phyloP scores from a whole-genome alignment of 257 asterid genomes.

The Salvia rosmarinus region DNA sequence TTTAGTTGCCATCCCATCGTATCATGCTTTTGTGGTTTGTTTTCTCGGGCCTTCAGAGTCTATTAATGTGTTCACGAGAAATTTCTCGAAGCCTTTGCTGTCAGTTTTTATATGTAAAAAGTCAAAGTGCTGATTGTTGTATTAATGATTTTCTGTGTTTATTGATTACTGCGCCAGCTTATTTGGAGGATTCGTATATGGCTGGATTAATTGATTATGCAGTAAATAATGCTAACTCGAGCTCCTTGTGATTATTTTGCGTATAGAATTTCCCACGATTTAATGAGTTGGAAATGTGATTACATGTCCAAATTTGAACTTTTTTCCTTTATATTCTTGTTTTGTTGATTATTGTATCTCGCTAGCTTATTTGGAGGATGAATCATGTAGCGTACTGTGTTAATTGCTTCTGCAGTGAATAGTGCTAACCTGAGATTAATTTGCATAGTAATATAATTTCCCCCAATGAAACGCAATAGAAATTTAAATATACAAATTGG shows the following conservation, averaged over 20 bases:
- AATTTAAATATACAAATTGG: neutral
- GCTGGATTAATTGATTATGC: neutral
- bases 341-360: neutral
- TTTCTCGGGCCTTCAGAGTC: neutral
- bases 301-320: neutral
- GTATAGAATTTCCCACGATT: neutral
- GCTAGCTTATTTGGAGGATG: neutral
- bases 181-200: neutral
- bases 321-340: neutral
- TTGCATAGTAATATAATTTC: too few species aligned
- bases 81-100: neutral
- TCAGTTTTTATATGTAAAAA: neutral
- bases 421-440: too few species aligned
- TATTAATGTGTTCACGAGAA: neutral
- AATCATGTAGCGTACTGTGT: too few species aligned
- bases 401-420: neutral
- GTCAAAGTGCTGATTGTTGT: neutral
- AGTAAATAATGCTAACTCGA: neutral
- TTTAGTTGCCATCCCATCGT: neutral
- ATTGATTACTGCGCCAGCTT: slow-evolving; percentile 1
- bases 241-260: neutral
- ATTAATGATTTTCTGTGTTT: neutral
- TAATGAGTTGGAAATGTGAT: neutral
- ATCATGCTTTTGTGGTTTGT: neutral
- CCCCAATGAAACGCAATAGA: neutral